Conservation (phyloP, 1,139 yeast genomes). For the Pichia cactophila region DNA sequence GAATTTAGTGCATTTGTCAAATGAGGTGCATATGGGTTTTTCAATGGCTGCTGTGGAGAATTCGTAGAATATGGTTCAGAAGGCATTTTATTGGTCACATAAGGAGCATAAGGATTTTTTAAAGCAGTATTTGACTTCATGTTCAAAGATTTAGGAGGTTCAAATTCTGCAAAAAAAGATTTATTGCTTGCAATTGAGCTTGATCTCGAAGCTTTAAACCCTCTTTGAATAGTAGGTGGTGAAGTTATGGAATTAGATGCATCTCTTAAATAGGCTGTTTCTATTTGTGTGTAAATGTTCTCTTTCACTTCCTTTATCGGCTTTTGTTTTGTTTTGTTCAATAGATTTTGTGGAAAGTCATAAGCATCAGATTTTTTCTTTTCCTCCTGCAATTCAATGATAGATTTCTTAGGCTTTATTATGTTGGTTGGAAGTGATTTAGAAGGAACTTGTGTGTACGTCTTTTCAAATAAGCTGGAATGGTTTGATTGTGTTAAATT, state of each 20-base stretch:
- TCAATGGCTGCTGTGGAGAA: background rate
- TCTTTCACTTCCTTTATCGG: conserved; percentile 29
- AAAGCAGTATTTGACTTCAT: background rate
- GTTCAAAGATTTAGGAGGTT: conserved; percentile 24
- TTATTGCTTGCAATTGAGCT: conserved; percentile 5
- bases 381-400: conserved; percentile 34
- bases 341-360: conserved; percentile 64
- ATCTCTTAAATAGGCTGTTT: conserved; percentile 6
- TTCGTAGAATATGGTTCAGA: conserved; percentile 1
- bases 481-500: background rate
- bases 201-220: conserved; percentile 4
- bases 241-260: background rate
- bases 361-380: conserved; percentile 67
- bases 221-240: background rate
- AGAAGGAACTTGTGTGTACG: background rate
- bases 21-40: background rate
- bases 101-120: conserved; percentile 2
- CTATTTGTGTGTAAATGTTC: conserved; percentile 24
- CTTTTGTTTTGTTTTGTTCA: conserved; percentile 30
- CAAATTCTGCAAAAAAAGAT: conserved; percentile 42
- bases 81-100: background rate
- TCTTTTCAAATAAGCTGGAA: too few relatives aligned
- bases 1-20: conserved; percentile 12
- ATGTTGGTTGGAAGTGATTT: background rate
- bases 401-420: conserved; percentile 14